Base-by-base conservation (phyloP, 1,139 yeast species). In the Yamadazyma friedrichii region DNA sequence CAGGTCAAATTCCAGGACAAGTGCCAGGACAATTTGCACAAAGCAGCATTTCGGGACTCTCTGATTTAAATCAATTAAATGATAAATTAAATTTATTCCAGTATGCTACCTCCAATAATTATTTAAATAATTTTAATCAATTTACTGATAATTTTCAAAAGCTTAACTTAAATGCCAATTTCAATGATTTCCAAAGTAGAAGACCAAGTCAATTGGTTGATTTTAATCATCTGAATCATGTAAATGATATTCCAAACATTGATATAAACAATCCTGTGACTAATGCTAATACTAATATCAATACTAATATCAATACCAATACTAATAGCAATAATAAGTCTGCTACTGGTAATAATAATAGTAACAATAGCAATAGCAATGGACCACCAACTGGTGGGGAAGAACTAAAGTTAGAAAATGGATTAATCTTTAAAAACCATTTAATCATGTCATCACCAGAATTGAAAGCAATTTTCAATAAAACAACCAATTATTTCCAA, bases 381-480 rank as follows among this genome's bases (percentile, higher is more conserved):
- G 16, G 34, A 4, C 29, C 69, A 20, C 2, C 24, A 6, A 8
- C 12, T 16, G 22, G 15, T 11, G 28, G 12, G 10, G 13, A 25
- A 8, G 31, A 15, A 17, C 9, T 34, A n/a, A 69, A 71, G 38
- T 60, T 81, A 41, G 86, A 80, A 38, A 80, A 80, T 52, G 85
- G 85, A 0, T 63, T 81, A 31, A 49, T 78, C 10, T 61, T 81
- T 40, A 74, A 71, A 45, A 76, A 76, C 40, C 72, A 67, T 47
- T 67, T 70, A 34, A 79, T 81, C 25, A 60, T 79, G 30, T 76
- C 84, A 1, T 78, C 84, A 0, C 65, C 72, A 0, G 77, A 70
- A 6, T 65, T 78, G 50, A 73, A 71, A 42, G 44, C 53, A 33
- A 55, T 76, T 43, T 82, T 67, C 47, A 44, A 53, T 15, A 68